Evolutionary conservation across 2,329 filamentous ascomycete species (phyloP), one percentile per base, ranked within the genome.

Genomic region (Thielaviopsis euricoi): DNA sequence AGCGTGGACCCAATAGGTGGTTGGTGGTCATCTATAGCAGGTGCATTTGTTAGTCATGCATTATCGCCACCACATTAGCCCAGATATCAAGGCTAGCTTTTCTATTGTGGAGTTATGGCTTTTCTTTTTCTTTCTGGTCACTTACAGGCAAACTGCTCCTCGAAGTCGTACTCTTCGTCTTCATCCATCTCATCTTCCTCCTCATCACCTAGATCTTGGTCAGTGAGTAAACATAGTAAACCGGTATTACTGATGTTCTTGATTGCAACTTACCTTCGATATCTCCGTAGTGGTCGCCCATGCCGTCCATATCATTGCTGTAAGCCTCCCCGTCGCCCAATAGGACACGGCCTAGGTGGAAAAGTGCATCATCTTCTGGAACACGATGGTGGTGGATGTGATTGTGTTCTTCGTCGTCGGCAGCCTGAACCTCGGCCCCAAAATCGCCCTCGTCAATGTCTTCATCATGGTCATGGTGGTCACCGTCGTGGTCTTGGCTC

Each of bases 111-210:
- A 21, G 17, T 21, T 23, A 52, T 26, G 29, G 52, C 58, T 33
- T 57, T 17, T 1, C 25, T 12, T 25, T 43, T 23, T 43, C 46
- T 15, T 9, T 22, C 19, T 23, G 7, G 21, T 33, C 17, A 74
- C 76, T 70, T 73, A 81, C 78, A 72, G 59, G 77, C 74, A 68
- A 78, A 80, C 33, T 76, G 76, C 23, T 80, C 78, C 60, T 82
- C 79, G 61, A 81, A 83, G 60, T 79, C 73, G 64, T 81, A 82
- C 57, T 82, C 78, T 21, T 81, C 80, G 55, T 88, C 85, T 22
- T 84, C 81, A 50, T 84, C 83, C 48, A 86, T 85, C 19, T 86
- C 83, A 52, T 89, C 87, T 4, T 81, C 78, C 17, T 62, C 58
- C 6, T 79, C 77, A 48, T 75, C 74, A 55, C 75, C 69, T 70